Evolutionary conservation across 2,329 filamentous ascomycete genomes (phyloP).

Genomic region (Davidsoniella eucalypti): DNA sequence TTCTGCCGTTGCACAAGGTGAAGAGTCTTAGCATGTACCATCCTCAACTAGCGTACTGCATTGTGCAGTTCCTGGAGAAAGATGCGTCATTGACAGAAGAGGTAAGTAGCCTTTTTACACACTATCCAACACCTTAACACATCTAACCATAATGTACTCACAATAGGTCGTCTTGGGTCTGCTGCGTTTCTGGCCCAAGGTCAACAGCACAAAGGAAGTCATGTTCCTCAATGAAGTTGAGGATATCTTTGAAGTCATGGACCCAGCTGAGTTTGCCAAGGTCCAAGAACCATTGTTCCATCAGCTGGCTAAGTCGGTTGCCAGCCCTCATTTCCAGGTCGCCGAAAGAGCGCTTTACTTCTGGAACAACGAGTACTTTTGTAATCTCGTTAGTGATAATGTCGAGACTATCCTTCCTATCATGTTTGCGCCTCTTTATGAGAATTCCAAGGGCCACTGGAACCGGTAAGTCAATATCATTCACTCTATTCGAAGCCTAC

Average conservation of each 20-base stretch:
- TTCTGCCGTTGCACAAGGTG: constrained; percentile 91
- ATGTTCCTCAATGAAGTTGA: constrained; percentile 99
- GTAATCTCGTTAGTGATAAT: constrained; percentile 96
- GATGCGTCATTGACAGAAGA: constrained; percentile 95
- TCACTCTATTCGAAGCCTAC: background rate
- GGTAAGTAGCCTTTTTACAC: constrained; percentile 30
- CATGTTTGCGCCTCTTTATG: constrained; percentile 96
- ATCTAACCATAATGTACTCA: constrained; percentile 13
- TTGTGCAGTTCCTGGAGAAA: constrained; percentile 96
- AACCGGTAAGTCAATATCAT: constrained; percentile 52
- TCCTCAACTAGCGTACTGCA: constrained; percentile 94
- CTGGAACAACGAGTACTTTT: constrained; percentile 99
- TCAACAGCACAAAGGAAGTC: constrained; percentile 98
- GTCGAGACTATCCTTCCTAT: constrained; percentile 96
- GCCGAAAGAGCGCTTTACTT: constrained; percentile 95
- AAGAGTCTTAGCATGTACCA: constrained; percentile 99
- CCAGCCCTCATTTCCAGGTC: constrained; percentile 97
- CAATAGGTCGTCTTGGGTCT: constrained; percentile 75
- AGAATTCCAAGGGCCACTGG: constrained; percentile 99
- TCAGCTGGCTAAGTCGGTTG: constrained; percentile 92
- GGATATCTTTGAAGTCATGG: constrained; percentile 99
- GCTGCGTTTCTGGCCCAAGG: constrained; percentile 95
- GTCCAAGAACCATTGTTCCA: constrained; percentile 96
- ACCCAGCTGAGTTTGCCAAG: constrained; percentile 94
- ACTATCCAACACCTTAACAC: background rate